A percentile compares a stretch with the other conserved stretches of the same genome.
Conservation (phyloP, 169 alveolate species). For the Blepharisma undulans region DNA sequence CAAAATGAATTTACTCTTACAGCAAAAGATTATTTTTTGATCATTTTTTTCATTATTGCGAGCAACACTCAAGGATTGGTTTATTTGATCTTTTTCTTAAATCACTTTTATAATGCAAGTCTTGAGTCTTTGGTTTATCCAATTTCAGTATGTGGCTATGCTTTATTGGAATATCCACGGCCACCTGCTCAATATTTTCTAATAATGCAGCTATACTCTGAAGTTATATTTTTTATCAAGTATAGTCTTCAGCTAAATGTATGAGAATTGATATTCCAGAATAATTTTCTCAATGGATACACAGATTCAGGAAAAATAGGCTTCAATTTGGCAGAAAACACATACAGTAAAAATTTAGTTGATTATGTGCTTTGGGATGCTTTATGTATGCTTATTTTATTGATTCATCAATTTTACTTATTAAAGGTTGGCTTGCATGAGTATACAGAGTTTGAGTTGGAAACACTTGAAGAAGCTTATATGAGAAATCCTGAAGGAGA, state of each 20-base stretch:
- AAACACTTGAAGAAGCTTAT: conserved; percentile 19
- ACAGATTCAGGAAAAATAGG: not conserved
- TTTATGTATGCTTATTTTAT: not conserved
- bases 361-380: conserved; percentile 14
- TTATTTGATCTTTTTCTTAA: not conserved
- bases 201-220: not conserved
- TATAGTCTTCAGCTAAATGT: not conserved
- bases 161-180: conserved; percentile 17
- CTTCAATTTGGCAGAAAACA: not conserved
- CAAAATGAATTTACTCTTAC: not conserved
- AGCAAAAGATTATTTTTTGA: not conserved
- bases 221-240: not conserved
- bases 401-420: not conserved
- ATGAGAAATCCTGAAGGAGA: not conserved
- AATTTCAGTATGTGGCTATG: not conserved
- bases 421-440: not conserved
- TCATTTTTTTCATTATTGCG: not conserved
- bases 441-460: not conserved
- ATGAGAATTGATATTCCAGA: not conserved
- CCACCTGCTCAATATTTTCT: not conserved
- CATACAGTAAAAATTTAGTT: not conserved
- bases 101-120: not conserved
- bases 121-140: conserved; percentile 19
- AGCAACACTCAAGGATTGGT: not conserved
- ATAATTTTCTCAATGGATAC: not conserved